Evolutionary conservation across 2,329 filamentous ascomycete genomes (phyloP), one percentile per base, ranked within the genome.

Genomic region (Pseudogymnoascus pannorum): DNA sequence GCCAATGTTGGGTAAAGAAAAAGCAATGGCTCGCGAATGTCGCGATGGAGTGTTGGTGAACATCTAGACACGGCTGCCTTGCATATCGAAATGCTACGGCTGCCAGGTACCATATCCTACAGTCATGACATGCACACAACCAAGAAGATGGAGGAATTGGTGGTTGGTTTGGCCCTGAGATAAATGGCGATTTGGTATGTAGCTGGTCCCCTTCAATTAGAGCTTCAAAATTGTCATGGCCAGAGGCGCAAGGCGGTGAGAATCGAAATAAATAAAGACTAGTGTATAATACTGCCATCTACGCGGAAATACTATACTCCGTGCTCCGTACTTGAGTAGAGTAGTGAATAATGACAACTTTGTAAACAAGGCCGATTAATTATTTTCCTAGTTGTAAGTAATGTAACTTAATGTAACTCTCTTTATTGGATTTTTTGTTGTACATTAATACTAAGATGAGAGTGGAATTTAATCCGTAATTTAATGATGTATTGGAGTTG

Each of bases 21-120:
- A 8, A 58, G 18, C 31, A 58, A 58, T 36, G 57, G 57, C 36
- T 58, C 57, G 36, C 57, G 57, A 36, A 33, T 38, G 57, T 58
- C 33, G 36, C 31, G 57, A 36, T 36, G 36, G 57, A 36, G 31
- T 18, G 29, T 38, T 58, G 33, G 57, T 24, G 36, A 40, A 58
- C 33, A 38, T 58, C 33, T 58, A 24, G 57, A 58, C 36, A 58
- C 31, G 36, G 33, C 57, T 29, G 57, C 31, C 33, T 58, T 58
- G 57, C 57, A 58, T 58, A 36, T 58, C 36, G 36, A 38, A 58
- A 58, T 58, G 57, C 57, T 18, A 29, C 57, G 57, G 57, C 57
- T 58, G 36, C 57, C 57, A 58, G 57, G 36, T 36, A 58, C 57
- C 57, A 58, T 58, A 11, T 58, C 57, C 57, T 58, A 40, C 57